These are phyloP conservation scores for Argentina anserina DNA, from an alignment of 306 rosid species.

Conservation along the genomic window DNA sequence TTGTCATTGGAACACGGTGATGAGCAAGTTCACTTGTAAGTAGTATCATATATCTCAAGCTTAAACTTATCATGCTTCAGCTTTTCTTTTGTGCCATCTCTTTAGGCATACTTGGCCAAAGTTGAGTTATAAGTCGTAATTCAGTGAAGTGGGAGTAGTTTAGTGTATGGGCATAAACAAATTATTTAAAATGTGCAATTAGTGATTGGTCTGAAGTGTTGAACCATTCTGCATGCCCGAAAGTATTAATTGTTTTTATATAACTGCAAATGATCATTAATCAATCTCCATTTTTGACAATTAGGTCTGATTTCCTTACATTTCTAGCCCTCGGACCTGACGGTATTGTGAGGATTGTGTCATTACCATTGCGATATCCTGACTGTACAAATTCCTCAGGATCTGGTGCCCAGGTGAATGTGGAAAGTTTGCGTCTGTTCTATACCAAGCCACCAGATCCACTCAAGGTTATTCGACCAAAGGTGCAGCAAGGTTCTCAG, in stretches of 20 bases:
- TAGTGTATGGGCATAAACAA: too few species aligned
- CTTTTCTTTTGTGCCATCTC: background rate
- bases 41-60: background rate
- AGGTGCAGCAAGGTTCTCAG: constrained; percentile 32
- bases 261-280: background rate
- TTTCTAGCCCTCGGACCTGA: constrained; percentile 38
- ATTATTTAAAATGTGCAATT: too few species aligned
- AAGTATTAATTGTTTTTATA: background rate
- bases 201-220: too few species aligned
- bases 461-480: constrained; percentile 37
- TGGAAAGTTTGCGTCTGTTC: constrained; percentile 55
- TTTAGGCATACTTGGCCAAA: background rate
- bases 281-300: constrained; percentile 22
- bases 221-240: too few species aligned
- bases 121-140: background rate
- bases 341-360: constrained; percentile 51
- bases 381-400: constrained; percentile 25
- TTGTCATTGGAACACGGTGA: background rate
- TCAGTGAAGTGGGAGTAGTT: too few species aligned
- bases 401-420: constrained; percentile 34
- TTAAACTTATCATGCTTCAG: background rate
- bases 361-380: constrained; percentile 42
- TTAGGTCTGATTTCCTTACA: constrained; percentile 54
- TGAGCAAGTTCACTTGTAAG: background rate
- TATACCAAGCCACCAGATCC: constrained; percentile 31